Base-by-base conservation (phyloP, 331 rosid species). In the Telfairia occidentalis region DNA sequence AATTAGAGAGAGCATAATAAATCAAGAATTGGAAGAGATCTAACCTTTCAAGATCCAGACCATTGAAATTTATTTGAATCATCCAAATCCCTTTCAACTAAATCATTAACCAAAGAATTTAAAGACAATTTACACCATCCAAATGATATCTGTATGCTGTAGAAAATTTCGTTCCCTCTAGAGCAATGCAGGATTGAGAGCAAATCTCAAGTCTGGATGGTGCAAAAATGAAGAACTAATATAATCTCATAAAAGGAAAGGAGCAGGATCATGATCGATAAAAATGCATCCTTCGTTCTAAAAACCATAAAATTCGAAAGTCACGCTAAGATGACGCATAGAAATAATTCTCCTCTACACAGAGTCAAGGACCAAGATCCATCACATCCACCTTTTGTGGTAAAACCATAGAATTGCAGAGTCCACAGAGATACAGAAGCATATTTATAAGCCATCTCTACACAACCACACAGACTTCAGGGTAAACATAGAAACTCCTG, bases 401-500 rank as follows among this genome's bases (percentile, higher is more conserved):
- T 66, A 38, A 38, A 40, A 42, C 34, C 54, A 69, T 1, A 16
- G 24, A 70, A 45, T 28, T 16, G 26, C 38, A 70, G 57, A 26
- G 57, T 45, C 26, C 15, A 28, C 26, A 0, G 45, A 66, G 53
- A 40, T 67, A 42, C 49, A 13, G 53, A 64, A 42, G 54, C 74
- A 6, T 66, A 42, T 59, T 7, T 30, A 66, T 23, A 40, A 37
- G 73, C 48, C 53, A 21, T 35, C 73, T 66, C 73, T 67, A 67
- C 74, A 67, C 74, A 67, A 67, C 10, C 53, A 67, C 45, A 70
- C 15, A 43, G 58, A 26, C 57, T 45, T 67, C 54, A 70, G 7
- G 35, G 34, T 26, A 42, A 70, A 24, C 57, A 46, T 43, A 45
- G 57, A 43, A 70, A 70, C 75, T 45, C 57, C 13, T 26, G 57